Percentiles rank a stretch among this genome's conserved stretches.
Conservation (phyloP, 2,329 filamentous ascomycete genomes). For the Penicillium paneum region DNA sequence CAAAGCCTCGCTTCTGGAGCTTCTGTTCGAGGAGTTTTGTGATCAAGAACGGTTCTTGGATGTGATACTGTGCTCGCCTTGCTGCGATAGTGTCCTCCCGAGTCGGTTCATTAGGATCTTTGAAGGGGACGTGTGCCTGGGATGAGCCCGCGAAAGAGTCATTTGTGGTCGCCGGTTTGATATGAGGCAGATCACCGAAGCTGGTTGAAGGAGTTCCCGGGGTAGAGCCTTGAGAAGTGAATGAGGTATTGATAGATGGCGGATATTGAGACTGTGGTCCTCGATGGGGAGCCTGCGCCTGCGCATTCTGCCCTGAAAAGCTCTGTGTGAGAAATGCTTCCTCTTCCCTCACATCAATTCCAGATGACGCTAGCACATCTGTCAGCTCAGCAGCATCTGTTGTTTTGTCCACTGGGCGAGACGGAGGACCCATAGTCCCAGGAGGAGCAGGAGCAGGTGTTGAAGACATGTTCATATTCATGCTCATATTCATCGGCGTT, state of each 20-base stretch:
- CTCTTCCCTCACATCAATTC: constrained; percentile 82
- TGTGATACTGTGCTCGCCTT: constrained; percentile 65
- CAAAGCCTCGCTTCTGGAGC: constrained; percentile 56
- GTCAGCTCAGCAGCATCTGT: constrained; percentile 67
- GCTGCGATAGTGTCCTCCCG: constrained; percentile 59
- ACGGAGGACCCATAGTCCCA: constrained; percentile 62
- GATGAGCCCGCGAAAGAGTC: constrained; percentile 63
- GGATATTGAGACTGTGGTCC: constrained; percentile 48
- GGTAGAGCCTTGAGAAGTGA: constrained; percentile 42
- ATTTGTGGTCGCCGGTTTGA: constrained; percentile 56
- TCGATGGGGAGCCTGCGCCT: constrained; percentile 33
- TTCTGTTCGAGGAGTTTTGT: constrained; percentile 57
- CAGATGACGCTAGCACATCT: constrained; percentile 78
- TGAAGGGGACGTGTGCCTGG: constrained; percentile 62
- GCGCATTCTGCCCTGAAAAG: constrained; percentile 44
- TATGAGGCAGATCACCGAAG: constrained; percentile 48
- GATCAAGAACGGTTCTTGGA: constrained; percentile 70
- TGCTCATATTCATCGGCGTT: constrained; percentile 52
- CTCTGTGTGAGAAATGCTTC: constrained; percentile 71
- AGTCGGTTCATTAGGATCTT: constrained; percentile 63
- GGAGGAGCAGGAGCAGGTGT: constrained; percentile 39
- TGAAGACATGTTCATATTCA: constrained; percentile 51
- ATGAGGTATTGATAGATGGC: constrained; percentile 47
- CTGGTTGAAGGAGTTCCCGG: constrained; percentile 44
- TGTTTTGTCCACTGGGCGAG: constrained; percentile 53